Conservation (phyloP, 805 yeast species). For the Cyberlindnera nakhonratchasimensis region DNA sequence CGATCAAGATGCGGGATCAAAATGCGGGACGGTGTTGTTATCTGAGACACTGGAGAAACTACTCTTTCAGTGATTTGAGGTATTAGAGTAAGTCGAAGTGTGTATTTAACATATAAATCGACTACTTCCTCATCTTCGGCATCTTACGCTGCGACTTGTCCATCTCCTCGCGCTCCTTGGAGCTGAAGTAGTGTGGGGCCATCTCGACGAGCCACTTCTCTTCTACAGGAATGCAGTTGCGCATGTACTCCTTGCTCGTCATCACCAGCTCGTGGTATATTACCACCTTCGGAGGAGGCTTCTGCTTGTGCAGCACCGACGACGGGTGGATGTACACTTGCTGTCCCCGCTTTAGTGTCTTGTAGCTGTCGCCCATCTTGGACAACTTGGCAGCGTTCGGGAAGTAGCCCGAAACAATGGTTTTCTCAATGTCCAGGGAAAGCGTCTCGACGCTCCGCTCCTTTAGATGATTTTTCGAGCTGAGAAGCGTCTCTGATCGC, state of each 20-base stretch:
- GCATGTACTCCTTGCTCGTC: constrained; percentile 86
- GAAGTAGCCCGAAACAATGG: constrained; percentile 86
- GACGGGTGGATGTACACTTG: constrained; percentile 86
- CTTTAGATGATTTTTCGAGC: constrained; percentile 31
- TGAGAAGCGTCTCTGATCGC: constrained; percentile 43
- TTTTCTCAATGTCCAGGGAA: constrained; percentile 74
- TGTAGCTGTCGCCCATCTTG: constrained; percentile 71
- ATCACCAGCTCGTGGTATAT: constrained; percentile 80
- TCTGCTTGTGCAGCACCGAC: constrained; percentile 57
- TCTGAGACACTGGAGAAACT: too few species aligned
- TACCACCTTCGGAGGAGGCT: constrained; percentile 71
- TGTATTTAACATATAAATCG: not conserved
- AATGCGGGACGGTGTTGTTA: too few species aligned
- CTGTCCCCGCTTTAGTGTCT: constrained; percentile 61
- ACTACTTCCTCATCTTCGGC: constrained; percentile 20
- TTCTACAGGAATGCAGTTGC: constrained; percentile 69
- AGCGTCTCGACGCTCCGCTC: constrained; percentile 41
- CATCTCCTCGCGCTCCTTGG: constrained; percentile 20
- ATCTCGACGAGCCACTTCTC: constrained; percentile 70
- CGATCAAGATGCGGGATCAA: too few species aligned
- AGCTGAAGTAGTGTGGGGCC: constrained; percentile 54
- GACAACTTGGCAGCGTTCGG: constrained; percentile 91
- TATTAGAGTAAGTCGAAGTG: too few species aligned
- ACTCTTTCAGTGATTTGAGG: too few species aligned
- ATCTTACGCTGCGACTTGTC: constrained; percentile 17